Base-by-base conservation (phyloP, 768 basidiomycete genomes). In the Ephemerocybe angulata region DNA sequence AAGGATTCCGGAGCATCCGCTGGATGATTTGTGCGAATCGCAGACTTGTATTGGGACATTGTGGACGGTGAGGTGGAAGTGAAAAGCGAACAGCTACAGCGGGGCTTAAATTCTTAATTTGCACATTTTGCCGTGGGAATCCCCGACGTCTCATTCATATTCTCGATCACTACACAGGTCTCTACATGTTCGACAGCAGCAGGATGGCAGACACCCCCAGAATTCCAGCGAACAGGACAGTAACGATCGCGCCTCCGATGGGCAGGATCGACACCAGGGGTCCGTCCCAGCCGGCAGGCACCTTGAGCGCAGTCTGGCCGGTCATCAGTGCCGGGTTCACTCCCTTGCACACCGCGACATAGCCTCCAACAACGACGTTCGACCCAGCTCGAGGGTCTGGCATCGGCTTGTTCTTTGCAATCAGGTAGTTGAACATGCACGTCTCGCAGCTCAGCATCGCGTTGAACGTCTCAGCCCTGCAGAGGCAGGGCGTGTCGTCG, bases 251-350 rank as follows among this genome's bases (percentile, higher is more conserved):
- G 25, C 67, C 77, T 2, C 65, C 72, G 0, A 68, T 55, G 48
- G 74, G 73, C 57, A 90, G 71, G n/a, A 70, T 65, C 10, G 73
- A 68, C 13, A 72, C 78, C 53, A 73, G 72, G 3, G 83, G 83
- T 0, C 88, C 87, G 59, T 87, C 77, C 88, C 86, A 89, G 57
- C 59, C 67, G 0, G 68, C 42, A 1, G 86, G 80, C 17, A 82
- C 63, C 0, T 62, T 52, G 33, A 90, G 72, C 1, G 74, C 67
- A 21, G 75, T 71, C 37, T 74, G 62, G 12, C 69, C 66, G 3
- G 73, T 52, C 10, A 72, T 56, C 41, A 85, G 58, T 15, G 72
- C 73, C 21, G 72, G 44, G 28, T 79, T 78, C 42, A 65, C 64
- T 0, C 58, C 59, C 24, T 54, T 53, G 64, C 87, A 88, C 1